Conservation (phyloP, 2,329 filamentous ascomycete genomes). For the Nemania bipapillata region DNA sequence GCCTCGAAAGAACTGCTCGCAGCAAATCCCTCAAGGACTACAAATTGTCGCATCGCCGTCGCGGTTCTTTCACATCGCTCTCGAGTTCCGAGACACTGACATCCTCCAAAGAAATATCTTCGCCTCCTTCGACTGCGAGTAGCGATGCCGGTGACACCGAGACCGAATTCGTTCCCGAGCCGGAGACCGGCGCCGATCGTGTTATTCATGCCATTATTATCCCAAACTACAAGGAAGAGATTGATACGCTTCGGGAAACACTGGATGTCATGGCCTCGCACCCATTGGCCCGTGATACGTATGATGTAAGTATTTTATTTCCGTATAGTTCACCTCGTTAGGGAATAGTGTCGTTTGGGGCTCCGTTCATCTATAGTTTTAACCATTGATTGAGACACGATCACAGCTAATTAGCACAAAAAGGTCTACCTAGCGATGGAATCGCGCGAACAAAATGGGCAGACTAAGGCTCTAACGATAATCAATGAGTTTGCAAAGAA, state of each 20-base stretch:
- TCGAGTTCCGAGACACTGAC: conserved; percentile 67
- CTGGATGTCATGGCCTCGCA: conserved; percentile 75
- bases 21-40: conserved; percentile 61
- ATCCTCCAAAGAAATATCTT: conserved; percentile 56
- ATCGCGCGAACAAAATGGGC: conserved; percentile 69
- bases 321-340: conserved; percentile 7
- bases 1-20: conserved; percentile 59
- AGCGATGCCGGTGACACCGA: conserved; percentile 65
- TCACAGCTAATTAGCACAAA: conserved; percentile 30
- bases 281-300: conserved; percentile 69
- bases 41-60: conserved; percentile 60
- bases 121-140: conserved; percentile 58
- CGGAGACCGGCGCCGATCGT: conserved; percentile 56
- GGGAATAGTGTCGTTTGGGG: background rate
- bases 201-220: conserved; percentile 75
- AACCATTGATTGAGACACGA: background rate
- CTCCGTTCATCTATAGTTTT: background rate
- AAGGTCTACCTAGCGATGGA: conserved; percentile 80
- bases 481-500: conserved; percentile 71
- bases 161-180: conserved; percentile 59
- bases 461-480: conserved; percentile 70
- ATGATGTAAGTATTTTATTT: conserved; percentile 69
- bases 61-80: conserved; percentile 65
- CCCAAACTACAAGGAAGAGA: conserved; percentile 79
- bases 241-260: conserved; percentile 74